Evolutionary conservation across 176 grass and related monocot genomes (phyloP), one percentile per base, ranked within the genome.

Genomic region (Chrysopogon serrulatus): DNA sequence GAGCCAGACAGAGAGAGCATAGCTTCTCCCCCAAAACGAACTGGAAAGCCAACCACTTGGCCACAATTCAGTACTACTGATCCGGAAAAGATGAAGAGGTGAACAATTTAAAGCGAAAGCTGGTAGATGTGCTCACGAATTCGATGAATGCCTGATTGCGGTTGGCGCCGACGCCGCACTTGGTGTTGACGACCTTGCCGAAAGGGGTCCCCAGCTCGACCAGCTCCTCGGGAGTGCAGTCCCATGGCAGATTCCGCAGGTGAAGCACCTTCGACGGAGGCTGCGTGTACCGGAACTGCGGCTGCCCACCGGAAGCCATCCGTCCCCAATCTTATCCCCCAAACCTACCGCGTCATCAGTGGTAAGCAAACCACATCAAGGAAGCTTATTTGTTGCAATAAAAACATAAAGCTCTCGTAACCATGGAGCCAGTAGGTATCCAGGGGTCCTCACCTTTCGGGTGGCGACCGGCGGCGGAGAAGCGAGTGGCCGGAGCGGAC

Each of bases 131-230:
- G 88, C 92, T 93, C 86, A 98, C 92, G 65, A 98, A 98, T 81
- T 95, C 92, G 64, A 98, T 92, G 69, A 98, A 98, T 23, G 92
- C 95, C 70, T 98, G 95, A 83, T 98, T 98, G 60, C 71, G 80
- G 41, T 98, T 98, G 65, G 95, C 93, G 14, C 95, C 95, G 62
- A 98, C 95, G 89, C 95, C 95, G 87, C 92, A 90, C 65, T 98
- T 98, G 76, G 95, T 98, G 67, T 98, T 94, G 81, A 98, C 83
- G 75, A 95, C 89, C 88, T 86, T 95, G 84, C 95, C 92, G 72
- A 98, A 98, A 11, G 93, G 95, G 62, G 87, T 93, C 53, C 95
- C 92, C 82, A 98, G 84, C 78, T 98, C 95, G 79, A 93, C 75
- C 77, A 98, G 79, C 86, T 98, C 92, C 86, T 98, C 95, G 30